Conservation (phyloP, 441 rosid species). For the Iberis amara region DNA sequence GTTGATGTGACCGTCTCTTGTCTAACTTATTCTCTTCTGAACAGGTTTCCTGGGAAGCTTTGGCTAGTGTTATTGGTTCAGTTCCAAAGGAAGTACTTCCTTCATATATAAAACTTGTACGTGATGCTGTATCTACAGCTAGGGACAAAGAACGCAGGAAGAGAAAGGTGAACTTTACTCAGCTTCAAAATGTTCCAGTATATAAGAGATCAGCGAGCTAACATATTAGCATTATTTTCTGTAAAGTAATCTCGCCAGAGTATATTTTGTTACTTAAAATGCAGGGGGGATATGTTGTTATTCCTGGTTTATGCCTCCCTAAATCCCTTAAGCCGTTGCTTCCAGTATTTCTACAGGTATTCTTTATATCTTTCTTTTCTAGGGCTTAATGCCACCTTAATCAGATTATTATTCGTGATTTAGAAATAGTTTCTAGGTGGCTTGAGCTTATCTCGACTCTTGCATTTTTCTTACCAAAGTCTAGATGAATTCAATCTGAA, state of each 20-base stretch:
- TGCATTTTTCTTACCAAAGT: neutral
- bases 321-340: conserved; percentile 96
- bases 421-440: conserved; percentile 13
- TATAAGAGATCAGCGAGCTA: neutral
- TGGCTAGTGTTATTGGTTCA: conserved; percentile 80
- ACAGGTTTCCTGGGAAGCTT: conserved; percentile 97
- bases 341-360: conserved; percentile 93
- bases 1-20: conserved; percentile 2
- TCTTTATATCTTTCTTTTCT: conserved; percentile 15
- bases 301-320: conserved; percentile 91
- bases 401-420: too few species aligned
- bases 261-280: conserved; percentile 26
- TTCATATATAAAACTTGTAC: conserved; percentile 79
- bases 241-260: conserved; percentile 6
- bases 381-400: neutral
- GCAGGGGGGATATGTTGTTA: conserved; percentile 90
- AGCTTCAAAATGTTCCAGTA: conserved; percentile 8
- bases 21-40: conserved; percentile 19
- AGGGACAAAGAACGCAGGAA: conserved; percentile 92
- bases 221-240: conserved; percentile 5
- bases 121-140: conserved; percentile 95
- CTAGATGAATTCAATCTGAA: neutral
- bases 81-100: conserved; percentile 96
- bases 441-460: conserved; percentile 5
- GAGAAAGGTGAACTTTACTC: conserved; percentile 57